Conservation (phyloP, 2,329 filamentous ascomycete genomes). For the Stemphylium vesicarium region DNA sequence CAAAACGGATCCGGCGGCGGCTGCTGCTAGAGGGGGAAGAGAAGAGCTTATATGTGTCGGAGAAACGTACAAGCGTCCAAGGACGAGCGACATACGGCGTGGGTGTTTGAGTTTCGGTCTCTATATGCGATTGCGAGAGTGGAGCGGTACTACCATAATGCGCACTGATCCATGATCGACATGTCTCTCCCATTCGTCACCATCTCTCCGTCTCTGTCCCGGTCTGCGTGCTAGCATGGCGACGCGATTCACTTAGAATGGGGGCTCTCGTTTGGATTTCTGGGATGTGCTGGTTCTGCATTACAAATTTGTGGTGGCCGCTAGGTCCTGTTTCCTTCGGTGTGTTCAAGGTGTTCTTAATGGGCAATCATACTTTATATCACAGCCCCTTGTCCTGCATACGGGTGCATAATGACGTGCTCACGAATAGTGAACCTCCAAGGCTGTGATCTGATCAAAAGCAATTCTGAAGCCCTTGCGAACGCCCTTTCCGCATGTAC, state of each 20-base stretch:
- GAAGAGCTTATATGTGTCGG: slow-evolving; percentile 13
- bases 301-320: slow-evolving; percentile 40
- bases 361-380: slow-evolving; percentile 32
- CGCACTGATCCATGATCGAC: slow-evolving; percentile 33
- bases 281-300: slow-evolving; percentile 31
- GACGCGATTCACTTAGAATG: slow-evolving; percentile 31
- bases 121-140: slow-evolving; percentile 28
- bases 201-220: slow-evolving; percentile 25
- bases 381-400: slow-evolving; percentile 1
- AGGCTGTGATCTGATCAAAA: neutral
- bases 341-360: slow-evolving; percentile 36
- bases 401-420: slow-evolving; percentile 1
- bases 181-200: slow-evolving; percentile 25
- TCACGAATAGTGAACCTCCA: neutral
- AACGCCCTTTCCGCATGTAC: slow-evolving; percentile 5
- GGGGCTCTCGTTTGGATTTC: slow-evolving; percentile 40
- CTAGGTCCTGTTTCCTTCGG: slow-evolving; percentile 25
- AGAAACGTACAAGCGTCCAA: slow-evolving; percentile 21
- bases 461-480: neutral
- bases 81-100: slow-evolving; percentile 33
- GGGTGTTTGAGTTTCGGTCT: slow-evolving; percentile 35
- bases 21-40: slow-evolving; percentile 75
- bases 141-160: slow-evolving; percentile 36
- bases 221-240: slow-evolving; percentile 36
- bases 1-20: slow-evolving; percentile 83